These are phyloP conservation scores for Microsporum ferrugineum DNA, from an alignment of 2,329 filamentous ascomycete genomes.

Conservation along the genomic window DNA sequence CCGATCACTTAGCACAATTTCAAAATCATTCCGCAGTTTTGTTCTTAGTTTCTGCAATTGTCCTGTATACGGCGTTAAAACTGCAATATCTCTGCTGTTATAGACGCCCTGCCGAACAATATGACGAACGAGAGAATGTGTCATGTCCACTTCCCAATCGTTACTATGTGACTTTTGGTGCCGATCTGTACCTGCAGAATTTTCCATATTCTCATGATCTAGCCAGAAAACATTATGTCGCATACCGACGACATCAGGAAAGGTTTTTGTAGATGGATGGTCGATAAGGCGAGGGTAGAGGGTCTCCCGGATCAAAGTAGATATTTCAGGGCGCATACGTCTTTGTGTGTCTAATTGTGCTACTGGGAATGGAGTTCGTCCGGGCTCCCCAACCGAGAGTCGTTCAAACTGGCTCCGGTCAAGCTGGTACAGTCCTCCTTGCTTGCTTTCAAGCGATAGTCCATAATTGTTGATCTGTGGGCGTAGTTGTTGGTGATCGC, in stretches of 20 bases:
- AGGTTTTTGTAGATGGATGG: slow-evolving; percentile 24
- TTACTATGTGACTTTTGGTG: slow-evolving; percentile 39
- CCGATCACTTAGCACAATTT: slow-evolving; percentile 53
- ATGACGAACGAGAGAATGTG: slow-evolving; percentile 50
- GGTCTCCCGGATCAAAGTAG: slow-evolving; percentile 45
- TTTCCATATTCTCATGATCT: slow-evolving; percentile 37
- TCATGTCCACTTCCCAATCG: slow-evolving; percentile 51
- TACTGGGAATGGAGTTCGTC: slow-evolving; percentile 23
- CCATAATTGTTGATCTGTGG: slow-evolving; percentile 54
- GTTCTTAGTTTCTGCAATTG: slow-evolving; percentile 40
- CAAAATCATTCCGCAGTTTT: slow-evolving; percentile 37
- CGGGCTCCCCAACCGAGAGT: background rate
- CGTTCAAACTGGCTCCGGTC: slow-evolving; percentile 56
- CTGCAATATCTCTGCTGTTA: slow-evolving; percentile 50
- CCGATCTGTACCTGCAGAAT: slow-evolving; percentile 16
- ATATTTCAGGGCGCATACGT: slow-evolving; percentile 55
- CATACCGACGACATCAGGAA: slow-evolving; percentile 40
- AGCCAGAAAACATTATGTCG: slow-evolving; percentile 42
- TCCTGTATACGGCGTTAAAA: slow-evolving; percentile 52
- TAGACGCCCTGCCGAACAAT: slow-evolving; percentile 56
- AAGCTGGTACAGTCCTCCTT: slow-evolving; percentile 38
- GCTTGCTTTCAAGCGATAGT: slow-evolving; percentile 51
- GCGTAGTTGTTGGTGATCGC: slow-evolving; percentile 61
- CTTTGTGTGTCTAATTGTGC: slow-evolving; percentile 46
- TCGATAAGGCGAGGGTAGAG: slow-evolving; percentile 50